Evolutionary conservation across 2,329 filamentous ascomycete species (phyloP), one percentile per base, ranked within the genome.

Genomic region (Ustilaginoidea virens): DNA sequence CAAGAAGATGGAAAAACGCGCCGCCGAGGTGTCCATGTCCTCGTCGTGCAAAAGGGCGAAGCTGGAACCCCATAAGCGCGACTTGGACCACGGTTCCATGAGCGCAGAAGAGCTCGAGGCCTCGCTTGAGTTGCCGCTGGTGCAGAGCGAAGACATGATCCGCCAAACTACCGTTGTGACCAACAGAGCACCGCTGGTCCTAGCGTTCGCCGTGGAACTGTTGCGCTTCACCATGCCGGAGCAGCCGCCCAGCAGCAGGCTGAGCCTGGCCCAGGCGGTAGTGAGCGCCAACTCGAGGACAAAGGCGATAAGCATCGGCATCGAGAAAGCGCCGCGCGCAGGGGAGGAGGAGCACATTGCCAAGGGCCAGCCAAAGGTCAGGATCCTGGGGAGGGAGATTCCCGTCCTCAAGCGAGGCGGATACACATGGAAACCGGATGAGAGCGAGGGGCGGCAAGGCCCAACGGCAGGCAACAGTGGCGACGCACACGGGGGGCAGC

Each of bases 191-290:
- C 83, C 85, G 1, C 56, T 92, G 2, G 73, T 92, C 2, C 62
- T 92, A 5, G 82, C 82, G 0, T 92, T 92, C 50, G 74, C 78
- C 1, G 68, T 83, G 10, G 69, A 73, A 34, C 47, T 87, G 27
- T 48, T 92, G 26, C 75, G 79, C 25, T 74, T 78, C 45, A 92
- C 81, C 0, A 87, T 86, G 76, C 80, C 83, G 0, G 75, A 80
- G 39, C 85, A 93, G 47, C 83, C 83, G 3, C 61, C 76, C 3
- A 90, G 80, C n/a, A 87, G 81, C 46, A 65, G 81, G 26, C 56
- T 92, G 13, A 92, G 82, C 45, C 58, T 93, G 13, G 80, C 76
- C 0, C 83, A 92, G 50, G 82, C 80, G 1, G 74, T 90, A 1
- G 80, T 92, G 11, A 86, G 80, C 46, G 73, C 74, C 17, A 90